These are phyloP conservation scores for Didymella keratinophila DNA, from an alignment of 2,329 filamentous ascomycete species.

Conservation along the genomic window DNA sequence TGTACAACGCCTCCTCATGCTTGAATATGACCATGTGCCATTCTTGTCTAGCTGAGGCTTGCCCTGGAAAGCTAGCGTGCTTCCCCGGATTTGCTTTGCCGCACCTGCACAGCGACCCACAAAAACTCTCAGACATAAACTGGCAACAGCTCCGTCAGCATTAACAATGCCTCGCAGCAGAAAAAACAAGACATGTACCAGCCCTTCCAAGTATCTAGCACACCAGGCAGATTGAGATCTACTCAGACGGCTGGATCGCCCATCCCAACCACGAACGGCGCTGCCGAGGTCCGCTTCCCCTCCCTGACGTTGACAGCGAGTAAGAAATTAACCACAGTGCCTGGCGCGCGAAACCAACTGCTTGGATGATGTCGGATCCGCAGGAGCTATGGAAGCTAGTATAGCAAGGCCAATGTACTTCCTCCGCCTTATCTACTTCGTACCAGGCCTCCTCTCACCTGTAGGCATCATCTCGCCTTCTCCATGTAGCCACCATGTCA, in stretches of 20 bases:
- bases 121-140: background rate
- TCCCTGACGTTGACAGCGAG: slow-evolving; percentile 3
- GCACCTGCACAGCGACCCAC: background rate
- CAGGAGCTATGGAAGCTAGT: slow-evolving; percentile 3
- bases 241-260: background rate
- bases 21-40: too few relatives aligned
- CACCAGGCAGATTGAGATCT: background rate
- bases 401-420: background rate
- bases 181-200: too few relatives aligned
- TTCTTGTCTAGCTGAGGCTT: too few relatives aligned
- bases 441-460: background rate
- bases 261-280: background rate
- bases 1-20: background rate
- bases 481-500: slow-evolving; percentile 27
- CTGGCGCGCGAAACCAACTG: background rate
- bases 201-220: background rate
- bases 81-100: background rate
- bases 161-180: background rate
- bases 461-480: background rate
- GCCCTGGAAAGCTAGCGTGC: background rate
- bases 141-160: background rate
- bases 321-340: background rate
- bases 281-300: slow-evolving; percentile 12
- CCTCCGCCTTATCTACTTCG: background rate
- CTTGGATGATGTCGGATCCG: background rate